phyloP scores from a whole-genome alignment of 768 basidiomycete genomes.

The Rhodotorula babjevae region DNA sequence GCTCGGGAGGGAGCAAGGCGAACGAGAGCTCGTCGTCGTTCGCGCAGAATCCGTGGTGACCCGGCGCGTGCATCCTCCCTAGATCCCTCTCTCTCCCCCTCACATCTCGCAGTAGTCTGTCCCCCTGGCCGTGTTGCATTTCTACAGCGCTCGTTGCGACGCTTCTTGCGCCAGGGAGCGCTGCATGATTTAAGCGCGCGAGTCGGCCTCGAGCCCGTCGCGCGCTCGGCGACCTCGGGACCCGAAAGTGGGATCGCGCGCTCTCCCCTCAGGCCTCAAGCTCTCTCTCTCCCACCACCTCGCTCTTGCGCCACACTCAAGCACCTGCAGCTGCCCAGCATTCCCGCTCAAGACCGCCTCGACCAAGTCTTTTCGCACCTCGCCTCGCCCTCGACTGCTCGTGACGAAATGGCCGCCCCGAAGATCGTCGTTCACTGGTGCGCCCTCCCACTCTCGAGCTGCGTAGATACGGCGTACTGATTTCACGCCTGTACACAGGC shows the following conservation, averaged over 20 bases:
- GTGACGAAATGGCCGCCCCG: neutral
- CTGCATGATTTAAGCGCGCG: too few species aligned
- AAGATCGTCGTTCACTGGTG: constrained; percentile 25
- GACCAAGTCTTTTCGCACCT: constrained; percentile 15
- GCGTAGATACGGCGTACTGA: neutral
- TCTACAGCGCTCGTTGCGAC: neutral
- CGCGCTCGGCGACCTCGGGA: too few species aligned
- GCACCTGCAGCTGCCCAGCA: neutral
- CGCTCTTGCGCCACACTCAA: neutral
- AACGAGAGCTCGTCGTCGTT: constrained; percentile 11
- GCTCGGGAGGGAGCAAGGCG: neutral
- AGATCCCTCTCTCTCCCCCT: neutral
- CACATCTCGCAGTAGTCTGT: neutral
- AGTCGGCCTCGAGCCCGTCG: too few species aligned
- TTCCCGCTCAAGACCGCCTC: constrained; percentile 9
- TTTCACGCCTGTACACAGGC: neutral
- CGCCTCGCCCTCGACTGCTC: neutral
- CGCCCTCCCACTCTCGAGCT: neutral
- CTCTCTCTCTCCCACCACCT: too few species aligned
- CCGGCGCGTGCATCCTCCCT: neutral
- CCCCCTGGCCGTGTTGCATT: neutral
- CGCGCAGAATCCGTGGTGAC: constrained; percentile 33
- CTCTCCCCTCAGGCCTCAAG: too few species aligned
- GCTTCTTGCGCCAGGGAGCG: too few species aligned
- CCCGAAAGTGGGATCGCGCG: too few species aligned